These are phyloP conservation scores for Boletus sensibilis DNA, from an alignment of 768 basidiomycete genomes.

Conservation along the genomic window DNA sequence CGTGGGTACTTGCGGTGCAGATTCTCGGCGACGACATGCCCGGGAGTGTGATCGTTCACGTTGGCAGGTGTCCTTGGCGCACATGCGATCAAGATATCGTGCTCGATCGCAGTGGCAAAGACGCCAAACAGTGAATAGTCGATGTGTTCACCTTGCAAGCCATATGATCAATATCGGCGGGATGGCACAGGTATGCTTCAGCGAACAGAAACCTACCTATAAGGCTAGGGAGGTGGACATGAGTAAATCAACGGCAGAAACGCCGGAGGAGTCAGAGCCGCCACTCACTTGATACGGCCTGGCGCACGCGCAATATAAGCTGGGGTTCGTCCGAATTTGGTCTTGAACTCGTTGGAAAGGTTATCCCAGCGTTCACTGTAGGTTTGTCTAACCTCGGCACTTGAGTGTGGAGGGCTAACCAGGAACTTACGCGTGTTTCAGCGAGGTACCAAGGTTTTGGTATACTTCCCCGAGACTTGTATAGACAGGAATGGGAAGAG, in stretches of 20 bases:
- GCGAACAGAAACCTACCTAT: slow-evolving; percentile 30
- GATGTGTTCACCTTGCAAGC: slow-evolving; percentile 69
- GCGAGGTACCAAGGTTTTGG: slow-evolving; percentile 48
- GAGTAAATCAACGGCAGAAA: not conserved
- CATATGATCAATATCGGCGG: not conserved
- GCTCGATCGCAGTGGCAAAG: slow-evolving; percentile 80
- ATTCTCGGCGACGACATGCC: slow-evolving; percentile 64
- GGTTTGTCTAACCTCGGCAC: not conserved
- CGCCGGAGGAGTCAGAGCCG: not conserved
- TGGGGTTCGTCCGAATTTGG: slow-evolving; percentile 64
- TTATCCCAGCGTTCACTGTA: slow-evolving; percentile 55
- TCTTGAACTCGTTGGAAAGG: slow-evolving; percentile 59
- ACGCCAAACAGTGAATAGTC: slow-evolving; percentile 85
- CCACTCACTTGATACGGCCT: slow-evolving; percentile 71
- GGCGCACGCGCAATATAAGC: slow-evolving; percentile 74
- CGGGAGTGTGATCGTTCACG: slow-evolving; percentile 35
- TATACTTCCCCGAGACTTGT: slow-evolving; percentile 57
- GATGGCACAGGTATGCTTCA: not conserved
- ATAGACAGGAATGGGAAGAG: slow-evolving; percentile 60
- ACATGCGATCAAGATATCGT: slow-evolving; percentile 79
- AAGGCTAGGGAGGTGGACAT: slow-evolving; percentile 21
- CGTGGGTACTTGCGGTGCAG: slow-evolving; percentile 56
- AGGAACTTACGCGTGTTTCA: slow-evolving; percentile 47
- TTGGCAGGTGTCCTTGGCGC: slow-evolving; percentile 39
- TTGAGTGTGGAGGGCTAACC: not conserved